Conservation (phyloP, 768 basidiomycete genomes). For the Cystofilobasidium macerans region DNA sequence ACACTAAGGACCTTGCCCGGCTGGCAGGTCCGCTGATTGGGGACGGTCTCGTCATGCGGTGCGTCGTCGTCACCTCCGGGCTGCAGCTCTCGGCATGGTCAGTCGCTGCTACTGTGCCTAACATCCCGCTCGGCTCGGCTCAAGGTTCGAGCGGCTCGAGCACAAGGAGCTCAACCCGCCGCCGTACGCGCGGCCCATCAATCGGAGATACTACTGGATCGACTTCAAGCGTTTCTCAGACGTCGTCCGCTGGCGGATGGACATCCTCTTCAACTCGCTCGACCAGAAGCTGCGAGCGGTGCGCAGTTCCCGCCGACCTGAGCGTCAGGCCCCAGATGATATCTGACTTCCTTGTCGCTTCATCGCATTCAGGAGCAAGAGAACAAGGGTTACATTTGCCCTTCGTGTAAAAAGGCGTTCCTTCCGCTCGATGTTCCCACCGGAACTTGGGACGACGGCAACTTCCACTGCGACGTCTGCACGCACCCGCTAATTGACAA, state of each 20-base stretch:
- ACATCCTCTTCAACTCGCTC: constrained; percentile 75
- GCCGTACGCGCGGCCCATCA: constrained; percentile 57
- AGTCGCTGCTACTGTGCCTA: not conserved
- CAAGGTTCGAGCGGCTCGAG: constrained; percentile 32
- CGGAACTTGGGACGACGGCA: constrained; percentile 26
- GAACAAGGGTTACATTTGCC: constrained; percentile 94
- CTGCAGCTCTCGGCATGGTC: not conserved
- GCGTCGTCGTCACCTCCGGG: constrained; percentile 10
- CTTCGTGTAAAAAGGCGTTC: constrained; percentile 72
- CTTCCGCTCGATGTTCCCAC: constrained; percentile 66
- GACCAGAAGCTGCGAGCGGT: constrained; percentile 84
- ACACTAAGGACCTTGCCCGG: constrained; percentile 33
- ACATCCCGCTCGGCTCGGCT: not conserved
- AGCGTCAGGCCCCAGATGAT: not conserved
- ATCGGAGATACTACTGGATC: constrained; percentile 90
- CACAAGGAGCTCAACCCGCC: constrained; percentile 26
- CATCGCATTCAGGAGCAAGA: constrained; percentile 82
- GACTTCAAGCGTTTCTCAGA: constrained; percentile 92
- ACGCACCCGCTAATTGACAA: constrained; percentile 74
- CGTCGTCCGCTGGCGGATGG: constrained; percentile 94
- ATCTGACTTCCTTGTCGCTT: not conserved
- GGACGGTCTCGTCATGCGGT: constrained; percentile 36
- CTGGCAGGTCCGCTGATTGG: constrained; percentile 34
- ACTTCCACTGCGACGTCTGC: constrained; percentile 79
- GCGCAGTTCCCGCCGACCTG: constrained; percentile 32